These are phyloP conservation scores for Alternaria angustiovoidea DNA, from an alignment of 2,329 filamentous ascomycete genomes.

Conservation along the genomic window DNA sequence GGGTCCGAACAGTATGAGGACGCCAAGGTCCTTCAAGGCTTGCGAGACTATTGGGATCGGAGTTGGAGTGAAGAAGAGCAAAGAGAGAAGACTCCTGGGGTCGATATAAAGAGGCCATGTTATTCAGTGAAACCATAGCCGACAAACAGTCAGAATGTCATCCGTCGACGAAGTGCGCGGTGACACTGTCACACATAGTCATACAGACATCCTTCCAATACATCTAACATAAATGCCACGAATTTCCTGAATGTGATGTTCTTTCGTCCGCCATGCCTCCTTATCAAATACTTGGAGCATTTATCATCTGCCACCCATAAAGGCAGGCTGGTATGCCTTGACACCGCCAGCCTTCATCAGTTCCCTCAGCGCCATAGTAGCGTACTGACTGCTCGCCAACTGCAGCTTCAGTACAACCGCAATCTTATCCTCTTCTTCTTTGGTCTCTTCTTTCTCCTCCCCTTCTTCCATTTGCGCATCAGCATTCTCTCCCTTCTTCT, in stretches of 20 bases:
- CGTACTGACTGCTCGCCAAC: slow-evolving; percentile 81
- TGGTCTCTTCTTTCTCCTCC: slow-evolving; percentile 26
- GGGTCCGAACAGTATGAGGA: neutral
- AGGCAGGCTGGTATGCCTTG: slow-evolving; percentile 69
- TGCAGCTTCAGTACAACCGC: slow-evolving; percentile 78
- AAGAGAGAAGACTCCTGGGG: neutral
- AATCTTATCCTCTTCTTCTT: slow-evolving; percentile 58
- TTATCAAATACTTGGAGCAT: neutral
- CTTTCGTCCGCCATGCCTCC: neutral
- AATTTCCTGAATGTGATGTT: no score
- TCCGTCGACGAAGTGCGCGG: neutral
- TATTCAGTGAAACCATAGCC: neutral
- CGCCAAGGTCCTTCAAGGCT: neutral
- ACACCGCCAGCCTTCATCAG: slow-evolving; percentile 74
- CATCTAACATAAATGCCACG: no score
- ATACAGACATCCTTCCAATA: neutral
- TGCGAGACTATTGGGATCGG: neutral
- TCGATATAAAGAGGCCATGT: neutral
- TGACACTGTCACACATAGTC: neutral
- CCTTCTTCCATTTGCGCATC: slow-evolving; percentile 28
- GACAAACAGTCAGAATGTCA: neutral
- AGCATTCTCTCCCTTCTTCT: slow-evolving; percentile 19
- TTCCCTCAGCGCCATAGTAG: slow-evolving; percentile 82
- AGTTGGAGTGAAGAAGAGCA: neutral
- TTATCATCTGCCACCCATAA: slow-evolving; percentile 56